Evolutionary conservation across 305 asterid species (phyloP), one percentile per base, ranked within the genome.

Genomic region (Ilex paraguariensis): DNA sequence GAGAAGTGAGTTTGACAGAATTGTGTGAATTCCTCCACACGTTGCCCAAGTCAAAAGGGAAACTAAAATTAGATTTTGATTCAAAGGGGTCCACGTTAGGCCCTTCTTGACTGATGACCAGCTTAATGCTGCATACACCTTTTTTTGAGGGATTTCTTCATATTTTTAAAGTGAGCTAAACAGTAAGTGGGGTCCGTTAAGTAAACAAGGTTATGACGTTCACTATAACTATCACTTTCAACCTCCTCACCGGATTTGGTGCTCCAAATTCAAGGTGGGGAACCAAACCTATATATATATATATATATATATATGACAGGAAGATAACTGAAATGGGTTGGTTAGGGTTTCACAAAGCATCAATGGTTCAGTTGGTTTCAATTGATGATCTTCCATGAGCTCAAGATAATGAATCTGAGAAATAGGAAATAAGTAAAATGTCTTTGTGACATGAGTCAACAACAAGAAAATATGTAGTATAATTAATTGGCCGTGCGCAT

Each of bases 181-280:
- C 59, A 56, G 61, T 56, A 61, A 54, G 56, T 36, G 63, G 54
- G 64, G 12, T 48, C 57, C 12, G 39, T 56, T 21, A 31, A 57
- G 62, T 63, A 68, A 64, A 46, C 10, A 3, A 45, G 54, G 33
- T 58, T 17, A 36, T 31, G 59, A 15, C 59, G 3, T 39, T 13
- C n/a, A 51, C n/a, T 39, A 60, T 62, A 11, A 28, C n/a, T 64
- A 36, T 55, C 60, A 53, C 66, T 53, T 62, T 16, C 30, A 61
- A 66, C 65, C 65, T 69, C 71, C 67, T 57, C 39, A 64, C 57
- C 56, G 77, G 81, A 79, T 83, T 83, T 79, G 87, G 87, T 77
- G 44, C 13, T 66, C 63, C 59, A 66, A 70, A 63, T 72, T 81
- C 85, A 79, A 75, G 75, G 87, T 81, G 80, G 93, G 87, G 74